Base-by-base conservation (phyloP, 805 yeast genomes). In the Cyberlindnera lachancei region DNA sequence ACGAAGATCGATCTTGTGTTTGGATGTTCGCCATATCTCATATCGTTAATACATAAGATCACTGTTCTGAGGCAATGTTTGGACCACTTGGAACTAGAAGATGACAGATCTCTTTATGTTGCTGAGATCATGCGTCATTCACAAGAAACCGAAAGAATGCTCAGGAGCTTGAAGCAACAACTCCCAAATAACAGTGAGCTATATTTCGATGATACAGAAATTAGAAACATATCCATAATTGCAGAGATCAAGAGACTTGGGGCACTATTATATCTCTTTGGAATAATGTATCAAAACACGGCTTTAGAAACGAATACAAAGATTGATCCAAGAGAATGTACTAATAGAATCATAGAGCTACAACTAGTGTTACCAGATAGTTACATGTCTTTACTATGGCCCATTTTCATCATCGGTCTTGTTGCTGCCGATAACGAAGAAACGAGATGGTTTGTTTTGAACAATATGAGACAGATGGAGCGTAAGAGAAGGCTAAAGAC, bases 331-430 rank as follows among this genome's bases (percentile, higher is more conserved):
- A 36, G 42, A 21, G 25, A 26, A 3, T 41, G 43, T 22, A 44
- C 55, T 5, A 29, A 28, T 15, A 42, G 37, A 36, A 51, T 58
- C 6, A 51, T 55, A 29, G 30, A 28, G 12, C 36, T 58, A 4
- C 46, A 45, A 13, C 19, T 19, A 14, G 37, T 33, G 4, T 48
- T 55, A 11, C 64, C 61, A 3, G 56, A 45, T 17, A 41, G 50
- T 17, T 55, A 54, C 25, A 59, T 60, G 56, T 53, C 68, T 2
- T 35, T 64, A 12, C 38, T 62, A 3, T 64, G 70, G 70, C 64
- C 70, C 1, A 31, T 63, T 4, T 64, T 63, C 38, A 50, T 64
- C 4, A 38, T 63, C 13, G 68, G 68, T 1, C 40, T 61, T 3
- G 58, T 57, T 1, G 46, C 59, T 4, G 24, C 17, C 8, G 50